Conservation (phyloP, 2,329 filamentous ascomycete species). For the Hypoxylon sp. region DNA sequence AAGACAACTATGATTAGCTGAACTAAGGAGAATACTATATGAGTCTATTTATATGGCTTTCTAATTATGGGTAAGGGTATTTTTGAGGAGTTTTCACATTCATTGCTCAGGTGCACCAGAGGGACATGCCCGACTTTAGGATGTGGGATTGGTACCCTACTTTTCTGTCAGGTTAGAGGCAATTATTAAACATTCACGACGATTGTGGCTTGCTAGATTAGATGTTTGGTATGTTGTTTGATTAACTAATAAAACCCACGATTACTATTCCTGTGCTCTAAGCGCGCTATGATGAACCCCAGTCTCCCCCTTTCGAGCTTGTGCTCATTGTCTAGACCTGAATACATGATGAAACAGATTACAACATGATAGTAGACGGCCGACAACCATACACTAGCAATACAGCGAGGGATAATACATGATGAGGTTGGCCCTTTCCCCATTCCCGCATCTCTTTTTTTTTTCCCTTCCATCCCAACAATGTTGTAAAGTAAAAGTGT, state of each 20-base stretch:
- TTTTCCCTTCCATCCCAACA: conserved; percentile 18
- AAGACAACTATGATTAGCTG: conserved; percentile 21
- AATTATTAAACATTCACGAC: background rate
- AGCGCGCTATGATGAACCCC: conserved; percentile 16
- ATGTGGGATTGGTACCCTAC: background rate
- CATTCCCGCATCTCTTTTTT: conserved; percentile 21
- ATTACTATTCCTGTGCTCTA: conserved; percentile 30
- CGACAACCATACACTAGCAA: conserved; percentile 46
- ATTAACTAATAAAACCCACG: conserved; percentile 38
- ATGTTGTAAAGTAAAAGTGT: conserved; percentile 15
- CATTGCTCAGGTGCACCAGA: background rate
- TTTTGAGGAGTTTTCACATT: background rate
- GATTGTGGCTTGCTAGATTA: background rate
- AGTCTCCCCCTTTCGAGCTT: conserved; percentile 37
- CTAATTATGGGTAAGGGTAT: background rate
- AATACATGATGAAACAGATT: conserved; percentile 39
- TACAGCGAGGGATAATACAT: conserved; percentile 42
- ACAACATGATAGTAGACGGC: conserved; percentile 38
- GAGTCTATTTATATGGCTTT: conserved; percentile 5
- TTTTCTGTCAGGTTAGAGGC: background rate
- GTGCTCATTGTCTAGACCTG: conserved; percentile 46
- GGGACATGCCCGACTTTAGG: too few relatives aligned
- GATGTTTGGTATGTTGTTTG: conserved; percentile 8
- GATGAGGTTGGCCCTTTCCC: conserved; percentile 19
- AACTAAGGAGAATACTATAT: background rate